Evolutionary conservation across 441 rosid genomes (phyloP), one percentile per base, ranked within the genome.

Genomic region (Populus hybrid): DNA sequence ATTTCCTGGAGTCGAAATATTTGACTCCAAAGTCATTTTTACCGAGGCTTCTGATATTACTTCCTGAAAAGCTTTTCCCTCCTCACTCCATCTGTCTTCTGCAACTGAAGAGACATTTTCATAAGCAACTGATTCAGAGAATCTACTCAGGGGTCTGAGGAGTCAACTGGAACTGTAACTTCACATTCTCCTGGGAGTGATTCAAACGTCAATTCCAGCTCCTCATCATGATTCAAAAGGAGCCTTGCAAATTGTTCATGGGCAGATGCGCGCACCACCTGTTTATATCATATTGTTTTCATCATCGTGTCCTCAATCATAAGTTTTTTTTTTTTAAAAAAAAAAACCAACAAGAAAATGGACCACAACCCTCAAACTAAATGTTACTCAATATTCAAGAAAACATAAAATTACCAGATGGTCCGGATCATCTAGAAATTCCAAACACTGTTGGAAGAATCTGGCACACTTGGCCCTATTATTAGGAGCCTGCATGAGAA

Each of bases 201-300:
- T 82, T 91, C 96, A 74, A 87, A 87, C 28, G 81, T 82, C 82
- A 91, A 83, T 81, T 89, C 97, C 72, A 87, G 63, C 77, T 86
- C 94, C 68, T 92, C 92, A 23, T 87, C 95, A 81, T 86, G 82
- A 83, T 84, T 87, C 80, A 95, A 84, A 78, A 95, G 91, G 64
- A 95, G 97, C 83, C 99, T 87, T 64, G 99, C 99, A 82, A 89
- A 95, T 80, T 95, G 97, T 78, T 95, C 99, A 74, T 95, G 99
- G 77, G 99, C 99, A 79, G 81, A 87, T 70, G 99, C 97, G 50
- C 99, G 96, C 42, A 95, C 93, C 76, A 93, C 97, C 98, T 95
- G 82, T 74, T 79, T 63, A 80, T 71, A 82, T 31, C 26, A 76
- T 61, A 31, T 67, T 69, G 73, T 64, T 29, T 74, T 83, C 36